Evolutionary conservation across 2,329 filamentous ascomycete species (phyloP), one percentile per base, ranked within the genome.

Genomic region (Colletotrichum lindemuthianum): DNA sequence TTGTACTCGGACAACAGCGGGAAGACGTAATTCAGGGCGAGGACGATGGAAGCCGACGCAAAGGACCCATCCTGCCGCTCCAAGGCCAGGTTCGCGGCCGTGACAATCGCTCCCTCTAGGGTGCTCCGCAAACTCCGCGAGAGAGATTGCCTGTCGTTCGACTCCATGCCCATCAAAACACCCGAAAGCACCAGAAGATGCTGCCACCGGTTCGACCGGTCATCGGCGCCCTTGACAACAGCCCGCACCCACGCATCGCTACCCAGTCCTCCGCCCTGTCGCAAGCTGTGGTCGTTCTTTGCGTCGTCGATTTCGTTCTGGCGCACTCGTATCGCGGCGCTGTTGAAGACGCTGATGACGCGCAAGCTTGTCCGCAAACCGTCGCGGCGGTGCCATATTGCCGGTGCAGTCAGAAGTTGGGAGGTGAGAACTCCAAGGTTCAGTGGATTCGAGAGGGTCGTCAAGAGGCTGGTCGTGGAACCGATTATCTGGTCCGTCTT

Each of bases 161-260:
- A 81, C 69, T 91, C 90, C 72, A 94, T 90, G 8, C 92, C 93
- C 73, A 95, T 85, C 63, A 97, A 77, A 24, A 97, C 80, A 3
- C 93, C 94, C 0, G 89, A 89, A 8, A 97, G 84, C 6, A 94
- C 85, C n/a, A 97, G 81, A 36, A 93, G 77, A 75, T 97, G 93
- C 75, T 93, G 90, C 93, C 93, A 97, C 72, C 92, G 82, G 33
- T 82, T 84, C 13, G 87, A 87, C 48, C 83, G 81, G 37, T 83
- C 84, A 58, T 89, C 86, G 9, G 84, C 81, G 40, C 86, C 87
- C 70, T 83, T 84, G 47, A 84, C 81, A 4, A 89, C 81, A 1
- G 85, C 85, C 16, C 82, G 79, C 8, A 85, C 79, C 86, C 87
- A 89, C 24, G 78, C 80, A 53, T 87, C 84, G 68, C 81, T 80